phyloP scores from a whole-genome alignment of 1,284 basidiomycete genomes.

The Neolentinus lepideus region DNA sequence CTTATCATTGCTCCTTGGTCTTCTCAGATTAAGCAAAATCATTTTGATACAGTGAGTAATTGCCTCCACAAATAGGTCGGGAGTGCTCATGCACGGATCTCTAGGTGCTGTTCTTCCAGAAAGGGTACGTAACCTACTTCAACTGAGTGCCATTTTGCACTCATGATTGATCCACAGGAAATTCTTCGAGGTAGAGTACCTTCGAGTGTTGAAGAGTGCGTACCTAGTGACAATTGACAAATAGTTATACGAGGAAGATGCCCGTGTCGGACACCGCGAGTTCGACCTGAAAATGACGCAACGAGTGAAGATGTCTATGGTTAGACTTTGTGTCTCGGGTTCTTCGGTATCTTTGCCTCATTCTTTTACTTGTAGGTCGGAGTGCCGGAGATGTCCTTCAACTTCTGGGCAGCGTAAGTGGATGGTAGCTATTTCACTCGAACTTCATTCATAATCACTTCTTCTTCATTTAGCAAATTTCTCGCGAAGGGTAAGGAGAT shows the following conservation, averaged over 20 bases:
- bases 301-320: slow-evolving; percentile 98
- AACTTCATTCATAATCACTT: not conserved
- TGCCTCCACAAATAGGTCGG: slow-evolving; percentile 1
- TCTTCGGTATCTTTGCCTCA: not conserved
- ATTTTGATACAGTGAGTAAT: slow-evolving; percentile 72
- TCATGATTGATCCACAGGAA: slow-evolving; percentile 33
- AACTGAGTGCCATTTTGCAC: slow-evolving; percentile 8
- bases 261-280: slow-evolving; percentile 82
- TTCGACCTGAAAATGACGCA: slow-evolving; percentile 91
- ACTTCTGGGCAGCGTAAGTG: slow-evolving; percentile 84
- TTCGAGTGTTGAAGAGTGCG: not conserved
- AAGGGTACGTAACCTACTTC: slow-evolving; percentile 57
- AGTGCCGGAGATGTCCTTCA: slow-evolving; percentile 92
- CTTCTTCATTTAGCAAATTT: slow-evolving; percentile 53
- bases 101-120: slow-evolving; percentile 94
- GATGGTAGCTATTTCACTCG: slow-evolving; percentile 1
- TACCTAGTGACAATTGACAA: slow-evolving; percentile 16
- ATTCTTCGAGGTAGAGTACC: slow-evolving; percentile 51
- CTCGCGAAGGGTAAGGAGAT: slow-evolving; percentile 57
- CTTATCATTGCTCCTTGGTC: not conserved
- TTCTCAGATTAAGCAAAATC: slow-evolving; percentile 82
- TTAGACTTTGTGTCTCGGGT: slow-evolving; percentile 21
- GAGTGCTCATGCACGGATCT: slow-evolving; percentile 7
- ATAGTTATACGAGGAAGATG: slow-evolving; percentile 94
- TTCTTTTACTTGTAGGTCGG: slow-evolving; percentile 57